Evolutionary conservation across 176 grass and related monocot species (phyloP).

Genomic region (Eleusine indica): DNA sequence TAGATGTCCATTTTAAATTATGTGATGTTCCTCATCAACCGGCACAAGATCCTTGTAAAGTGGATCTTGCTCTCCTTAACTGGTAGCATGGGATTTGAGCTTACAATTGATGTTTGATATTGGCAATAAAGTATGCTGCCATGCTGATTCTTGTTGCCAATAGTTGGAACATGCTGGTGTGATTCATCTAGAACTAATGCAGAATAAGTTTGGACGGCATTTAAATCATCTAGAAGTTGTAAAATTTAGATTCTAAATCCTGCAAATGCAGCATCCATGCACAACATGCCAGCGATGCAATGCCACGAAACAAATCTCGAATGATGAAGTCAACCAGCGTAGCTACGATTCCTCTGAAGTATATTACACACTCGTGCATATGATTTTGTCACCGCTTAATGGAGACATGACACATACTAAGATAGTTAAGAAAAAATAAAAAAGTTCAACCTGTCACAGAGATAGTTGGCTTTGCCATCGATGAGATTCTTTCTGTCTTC

Average conservation of each 20-base stretch:
- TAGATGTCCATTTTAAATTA: neutral
- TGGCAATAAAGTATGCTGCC: neutral
- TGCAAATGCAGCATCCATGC: conserved; percentile 4
- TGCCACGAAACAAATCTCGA: neutral
- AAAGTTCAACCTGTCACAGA: neutral
- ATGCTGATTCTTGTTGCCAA: conserved; percentile 30
- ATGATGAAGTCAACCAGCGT: conserved; percentile 21
- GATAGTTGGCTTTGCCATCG: conserved; percentile 1
- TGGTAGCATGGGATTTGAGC: neutral
- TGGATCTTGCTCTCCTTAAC: conserved; percentile 23
- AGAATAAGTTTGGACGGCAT: neutral
- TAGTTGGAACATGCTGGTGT: neutral
- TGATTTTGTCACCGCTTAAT: neutral
- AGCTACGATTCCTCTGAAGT: neutral
- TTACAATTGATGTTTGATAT: neutral
- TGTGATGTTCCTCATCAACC: neutral
- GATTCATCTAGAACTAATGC: neutral
- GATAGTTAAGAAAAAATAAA: neutral
- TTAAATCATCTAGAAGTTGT: neutral
- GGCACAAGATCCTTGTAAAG: conserved; percentile 11
- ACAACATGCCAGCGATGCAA: neutral
- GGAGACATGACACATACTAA: neutral
- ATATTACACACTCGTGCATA: conserved; percentile 6
- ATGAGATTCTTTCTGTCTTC: conserved; percentile 41
- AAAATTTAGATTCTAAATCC: conserved; percentile 21